Conservation (phyloP, 371 early-diverging fungal species). For the Mortierella sp. region DNA sequence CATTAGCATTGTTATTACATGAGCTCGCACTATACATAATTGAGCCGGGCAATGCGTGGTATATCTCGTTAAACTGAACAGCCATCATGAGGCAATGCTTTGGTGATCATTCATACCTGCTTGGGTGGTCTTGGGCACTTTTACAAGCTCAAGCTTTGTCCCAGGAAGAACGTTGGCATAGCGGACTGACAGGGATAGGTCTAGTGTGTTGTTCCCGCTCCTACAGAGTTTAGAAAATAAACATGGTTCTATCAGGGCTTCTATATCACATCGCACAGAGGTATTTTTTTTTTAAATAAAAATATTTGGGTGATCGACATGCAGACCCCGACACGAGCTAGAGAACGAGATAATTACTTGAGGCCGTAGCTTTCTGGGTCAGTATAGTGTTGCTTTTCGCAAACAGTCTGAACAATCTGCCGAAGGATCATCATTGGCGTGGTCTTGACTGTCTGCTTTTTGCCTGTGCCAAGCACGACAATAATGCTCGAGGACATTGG, state of each 20-base stretch:
- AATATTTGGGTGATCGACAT: too few relatives aligned
- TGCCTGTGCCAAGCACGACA: constrained; percentile 18
- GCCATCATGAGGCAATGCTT: too few relatives aligned
- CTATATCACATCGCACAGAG: not conserved
- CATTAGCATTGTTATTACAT: not conserved
- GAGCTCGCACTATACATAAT: too few relatives aligned
- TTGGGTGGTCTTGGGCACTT: not conserved
- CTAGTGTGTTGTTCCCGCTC: constrained; percentile 40
- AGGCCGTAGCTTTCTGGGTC: constrained; percentile 37
- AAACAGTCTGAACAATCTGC: constrained; percentile 29
- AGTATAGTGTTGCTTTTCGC: constrained; percentile 25
- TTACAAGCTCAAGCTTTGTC: constrained; percentile 58
- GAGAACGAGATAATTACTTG: constrained; percentile 19
- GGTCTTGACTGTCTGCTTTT: constrained; percentile 39
- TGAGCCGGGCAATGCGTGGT: not conserved
- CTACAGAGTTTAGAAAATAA: constrained; percentile 13
- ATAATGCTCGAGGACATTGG: too few relatives aligned
- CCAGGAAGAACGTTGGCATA: constrained; percentile 65
- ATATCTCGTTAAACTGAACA: not conserved
- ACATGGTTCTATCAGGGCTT: not conserved
- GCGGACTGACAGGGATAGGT: constrained; percentile 64
- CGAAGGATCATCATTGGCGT: constrained; percentile 37
- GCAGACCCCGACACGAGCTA: too few relatives aligned
- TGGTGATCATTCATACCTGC: not conserved
- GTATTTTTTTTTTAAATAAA: not conserved